Evolutionary conservation across 1,284 basidiomycete genomes (phyloP), one percentile per base, ranked within the genome.

Genomic region (Apiotrichum gracile): DNA sequence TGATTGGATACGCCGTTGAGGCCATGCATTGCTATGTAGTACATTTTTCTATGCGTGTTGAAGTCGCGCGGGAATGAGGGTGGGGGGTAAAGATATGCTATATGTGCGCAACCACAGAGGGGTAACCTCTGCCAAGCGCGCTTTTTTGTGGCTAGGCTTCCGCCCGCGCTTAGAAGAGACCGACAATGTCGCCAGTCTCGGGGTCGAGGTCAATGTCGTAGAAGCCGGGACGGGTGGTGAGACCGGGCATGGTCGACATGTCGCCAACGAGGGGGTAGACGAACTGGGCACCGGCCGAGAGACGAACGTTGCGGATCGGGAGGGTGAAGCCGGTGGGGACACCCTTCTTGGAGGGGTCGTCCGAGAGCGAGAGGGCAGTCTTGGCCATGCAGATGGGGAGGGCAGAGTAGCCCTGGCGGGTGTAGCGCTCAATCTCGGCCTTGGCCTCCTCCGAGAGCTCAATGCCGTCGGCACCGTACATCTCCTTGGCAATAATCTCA

Each of bases 191-290:
- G 24, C 74, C 74, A 19, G 70, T 71, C 62, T 73, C 68, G 44
- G 71, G 61, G 64, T 76, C 71, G 35, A 76, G 61, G 60, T 76
- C 74, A 52, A 97, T 75, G 61, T 76, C 74, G 65, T 75, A 76
- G 67, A 74, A 74, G 80, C 90, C 90, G 64, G 92, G 92, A 58
- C 93, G 85, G 55, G 93, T 97, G 27, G 86, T 90, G 39, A 97
- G 81, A 61, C 94, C 94, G 39, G 96, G 94, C 91, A 98, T 96
- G 55, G 92, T 97, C 74, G 91, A 88, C 89, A 94, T 93, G 74
- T 91, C 88, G 47, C 90, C 90, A 34, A 92, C 83, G 59, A 97
- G 83, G 35, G 93, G 93, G 76, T 96, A 97, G 61, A 98, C 78
- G 83, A 99, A 96, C 31, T 90, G 89, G 49, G 94, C 93, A 43